Percentiles rank a stretch among this genome's conserved stretches.
Conservation (phyloP, 768 basidiomycete species). For the Hygrocybe punicea region DNA sequence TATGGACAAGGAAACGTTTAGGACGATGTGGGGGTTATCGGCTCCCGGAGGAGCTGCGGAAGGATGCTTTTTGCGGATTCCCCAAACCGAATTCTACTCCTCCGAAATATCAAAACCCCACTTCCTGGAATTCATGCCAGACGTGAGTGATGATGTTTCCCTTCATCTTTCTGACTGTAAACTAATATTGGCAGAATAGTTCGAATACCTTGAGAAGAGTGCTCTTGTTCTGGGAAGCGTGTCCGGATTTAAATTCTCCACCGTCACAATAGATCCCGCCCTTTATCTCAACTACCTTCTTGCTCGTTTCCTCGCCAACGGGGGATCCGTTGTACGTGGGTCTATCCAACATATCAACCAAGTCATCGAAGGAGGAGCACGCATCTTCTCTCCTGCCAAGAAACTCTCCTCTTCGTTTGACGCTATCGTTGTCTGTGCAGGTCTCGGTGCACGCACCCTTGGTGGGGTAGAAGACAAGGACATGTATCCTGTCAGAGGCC, state of each 20-base stretch:
- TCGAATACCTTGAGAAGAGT: constrained; percentile 31
- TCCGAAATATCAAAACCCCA: constrained; percentile 40
- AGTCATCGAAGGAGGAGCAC: constrained; percentile 58
- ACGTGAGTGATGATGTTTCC: constrained; percentile 34
- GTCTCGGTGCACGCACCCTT: constrained; percentile 69
- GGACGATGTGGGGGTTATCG: constrained; percentile 72
- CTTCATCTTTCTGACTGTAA: constrained; percentile 16
- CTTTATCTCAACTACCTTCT: constrained; percentile 70
- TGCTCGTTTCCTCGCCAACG: constrained; percentile 55
- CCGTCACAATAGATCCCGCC: constrained; percentile 68
- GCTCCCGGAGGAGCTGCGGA: constrained; percentile 53
- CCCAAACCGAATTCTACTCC: constrained; percentile 59
- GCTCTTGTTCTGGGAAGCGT: constrained; percentile 34
- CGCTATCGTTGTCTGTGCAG: constrained; percentile 68
- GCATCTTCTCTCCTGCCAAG: constrained; percentile 31
- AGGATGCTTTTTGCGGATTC: constrained; percentile 60
- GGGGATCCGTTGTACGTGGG: constrained; percentile 60
- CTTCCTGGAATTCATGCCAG: constrained; percentile 51
- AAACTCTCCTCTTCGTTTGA: constrained; percentile 35
- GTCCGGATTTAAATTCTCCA: constrained; percentile 58
- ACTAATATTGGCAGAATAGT: constrained; percentile 29
- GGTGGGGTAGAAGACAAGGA: constrained; percentile 77
- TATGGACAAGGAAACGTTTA: constrained; percentile 69
- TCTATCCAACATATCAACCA: constrained; percentile 67
- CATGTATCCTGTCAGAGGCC: constrained; percentile 78